These are phyloP conservation scores for Lachnellula willkommii DNA, from an alignment of 2,329 filamentous ascomycete species.

Conservation along the genomic window DNA sequence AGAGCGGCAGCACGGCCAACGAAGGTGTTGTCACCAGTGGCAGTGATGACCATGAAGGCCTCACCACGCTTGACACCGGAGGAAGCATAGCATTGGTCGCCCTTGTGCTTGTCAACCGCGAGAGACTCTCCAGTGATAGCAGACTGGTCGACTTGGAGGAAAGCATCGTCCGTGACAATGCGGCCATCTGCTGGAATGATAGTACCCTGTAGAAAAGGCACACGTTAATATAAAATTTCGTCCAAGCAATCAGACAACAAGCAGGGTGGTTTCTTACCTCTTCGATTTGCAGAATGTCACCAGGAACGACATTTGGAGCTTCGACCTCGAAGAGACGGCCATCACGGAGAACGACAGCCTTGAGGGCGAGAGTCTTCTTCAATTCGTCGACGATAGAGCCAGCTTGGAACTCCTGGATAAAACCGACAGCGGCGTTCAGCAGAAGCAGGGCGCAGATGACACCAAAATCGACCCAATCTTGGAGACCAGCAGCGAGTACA, in stretches of 20 bases:
- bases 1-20: slow-evolving; percentile 84
- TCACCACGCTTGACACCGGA: slow-evolving; percentile 88
- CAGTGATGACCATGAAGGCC: slow-evolving; percentile 74
- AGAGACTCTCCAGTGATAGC: slow-evolving; percentile 89
- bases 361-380: slow-evolving; percentile 84
- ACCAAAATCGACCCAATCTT: slow-evolving; percentile 91
- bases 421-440: slow-evolving; percentile 81
- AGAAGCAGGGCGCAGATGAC: slow-evolving; percentile 80
- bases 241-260: neutral
- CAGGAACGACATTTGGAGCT: slow-evolving; percentile 78
- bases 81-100: slow-evolving; percentile 76
- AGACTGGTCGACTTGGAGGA: slow-evolving; percentile 87
- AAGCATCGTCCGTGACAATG: slow-evolving; percentile 76
- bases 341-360: slow-evolving; percentile 81
- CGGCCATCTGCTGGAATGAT: slow-evolving; percentile 87
- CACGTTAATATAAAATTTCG: slow-evolving; percentile 8
- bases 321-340: slow-evolving; percentile 72
- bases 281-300: slow-evolving; percentile 84
- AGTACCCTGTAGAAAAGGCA: slow-evolving; percentile 51
- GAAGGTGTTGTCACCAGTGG: slow-evolving; percentile 85
- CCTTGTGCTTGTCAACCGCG: slow-evolving; percentile 80
- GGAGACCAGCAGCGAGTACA: slow-evolving; percentile 73
- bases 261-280: slow-evolving; percentile 46
- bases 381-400: slow-evolving; percentile 86
- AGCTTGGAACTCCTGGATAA: slow-evolving; percentile 84